These are phyloP conservation scores for Nidularia pulvinata DNA, from an alignment of 768 basidiomycete species.

Conservation along the genomic window DNA sequence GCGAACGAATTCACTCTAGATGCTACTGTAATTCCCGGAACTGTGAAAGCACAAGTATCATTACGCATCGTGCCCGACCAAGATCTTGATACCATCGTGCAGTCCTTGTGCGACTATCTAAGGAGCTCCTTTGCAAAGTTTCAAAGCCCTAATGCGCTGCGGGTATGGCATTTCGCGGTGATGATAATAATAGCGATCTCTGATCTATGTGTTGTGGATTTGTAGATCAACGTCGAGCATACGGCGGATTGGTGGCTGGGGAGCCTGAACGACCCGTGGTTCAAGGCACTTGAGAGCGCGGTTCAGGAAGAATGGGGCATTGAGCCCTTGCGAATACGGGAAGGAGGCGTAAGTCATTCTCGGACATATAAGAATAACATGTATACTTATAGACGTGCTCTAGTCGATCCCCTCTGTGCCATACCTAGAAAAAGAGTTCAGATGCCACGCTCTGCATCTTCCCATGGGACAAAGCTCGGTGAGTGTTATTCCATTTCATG, in stretches of 20 bases:
- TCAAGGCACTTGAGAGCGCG: slow-evolving; percentile 80
- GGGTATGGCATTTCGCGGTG: no score
- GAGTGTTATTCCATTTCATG: slow-evolving; percentile 17
- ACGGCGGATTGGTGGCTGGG: slow-evolving; percentile 98
- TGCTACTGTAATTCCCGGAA: slow-evolving; percentile 86
- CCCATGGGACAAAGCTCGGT: slow-evolving; percentile 94
- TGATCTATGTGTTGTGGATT: background rate
- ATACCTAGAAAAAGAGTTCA: slow-evolving; percentile 90
- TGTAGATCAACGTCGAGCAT: slow-evolving; percentile 75
- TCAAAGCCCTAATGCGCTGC: slow-evolving; percentile 68
- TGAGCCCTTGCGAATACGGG: slow-evolving; percentile 84
- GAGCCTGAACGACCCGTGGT: slow-evolving; percentile 82
- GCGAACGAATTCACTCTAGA: slow-evolving; percentile 52
- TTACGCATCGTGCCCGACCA: slow-evolving; percentile 96
- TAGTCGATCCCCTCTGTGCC: slow-evolving; percentile 95
- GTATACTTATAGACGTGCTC: no score
- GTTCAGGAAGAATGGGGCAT: slow-evolving; percentile 88
- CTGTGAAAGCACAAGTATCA: slow-evolving; percentile 83
- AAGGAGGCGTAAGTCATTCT: slow-evolving; percentile 78
- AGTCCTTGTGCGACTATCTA: slow-evolving; percentile 60
- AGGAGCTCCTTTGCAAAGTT: slow-evolving; percentile 55
- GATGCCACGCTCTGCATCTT: slow-evolving; percentile 87
- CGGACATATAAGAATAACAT: no score
- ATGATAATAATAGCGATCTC: background rate
- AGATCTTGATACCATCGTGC: slow-evolving; percentile 67